A percentile compares a stretch with the other conserved stretches of the same genome.
phyloP scores from a whole-genome alignment of 352 stramenopile species.

The Phytophthora citrophthora region DNA sequence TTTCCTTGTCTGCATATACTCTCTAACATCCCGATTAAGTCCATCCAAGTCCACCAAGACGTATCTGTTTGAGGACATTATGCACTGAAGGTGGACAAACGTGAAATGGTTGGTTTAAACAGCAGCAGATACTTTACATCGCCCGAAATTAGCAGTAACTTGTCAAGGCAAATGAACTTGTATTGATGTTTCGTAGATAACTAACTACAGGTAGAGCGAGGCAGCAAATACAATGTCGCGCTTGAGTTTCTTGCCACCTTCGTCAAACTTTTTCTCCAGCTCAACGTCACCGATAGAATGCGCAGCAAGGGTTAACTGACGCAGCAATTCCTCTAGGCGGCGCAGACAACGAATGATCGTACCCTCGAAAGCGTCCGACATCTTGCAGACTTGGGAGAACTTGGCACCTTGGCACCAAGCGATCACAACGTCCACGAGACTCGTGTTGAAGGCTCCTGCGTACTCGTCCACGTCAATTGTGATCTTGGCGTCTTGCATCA shows the following conservation, averaged over 20 bases:
- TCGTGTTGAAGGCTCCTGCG: conserved; percentile 97
- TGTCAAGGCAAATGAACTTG: conserved; percentile 6
- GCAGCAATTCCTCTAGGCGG: conserved; percentile 97
- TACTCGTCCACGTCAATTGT: conserved; percentile 98
- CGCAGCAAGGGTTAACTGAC: conserved; percentile 95
- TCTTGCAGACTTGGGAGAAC: conserved; percentile 99
- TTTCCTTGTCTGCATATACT: not conserved
- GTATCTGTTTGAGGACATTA: not conserved
- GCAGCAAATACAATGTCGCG: conserved; percentile 99
- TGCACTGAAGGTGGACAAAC: no score
- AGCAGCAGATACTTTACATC: no score
- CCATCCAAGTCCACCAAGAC: not conserved
- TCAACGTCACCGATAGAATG: conserved; percentile 97
- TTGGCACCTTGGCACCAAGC: conserved; percentile 98
- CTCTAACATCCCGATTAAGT: not conserved
- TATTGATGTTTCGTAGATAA: conserved; percentile 10
- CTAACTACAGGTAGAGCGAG: conserved; percentile 95
- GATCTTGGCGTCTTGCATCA: conserved; percentile 93
- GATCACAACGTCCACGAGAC: conserved; percentile 98
- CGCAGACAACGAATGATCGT: conserved; percentile 98
- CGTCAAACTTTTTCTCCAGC: conserved; percentile 98
- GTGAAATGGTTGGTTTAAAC: no score
- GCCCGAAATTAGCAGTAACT: no score
- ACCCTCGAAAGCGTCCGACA: conserved; percentile 98
- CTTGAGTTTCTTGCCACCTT: conserved; percentile 97